Evolutionary conservation across 2,329 filamentous ascomycete species (phyloP).

Genomic region (Fusarium nurragi): DNA sequence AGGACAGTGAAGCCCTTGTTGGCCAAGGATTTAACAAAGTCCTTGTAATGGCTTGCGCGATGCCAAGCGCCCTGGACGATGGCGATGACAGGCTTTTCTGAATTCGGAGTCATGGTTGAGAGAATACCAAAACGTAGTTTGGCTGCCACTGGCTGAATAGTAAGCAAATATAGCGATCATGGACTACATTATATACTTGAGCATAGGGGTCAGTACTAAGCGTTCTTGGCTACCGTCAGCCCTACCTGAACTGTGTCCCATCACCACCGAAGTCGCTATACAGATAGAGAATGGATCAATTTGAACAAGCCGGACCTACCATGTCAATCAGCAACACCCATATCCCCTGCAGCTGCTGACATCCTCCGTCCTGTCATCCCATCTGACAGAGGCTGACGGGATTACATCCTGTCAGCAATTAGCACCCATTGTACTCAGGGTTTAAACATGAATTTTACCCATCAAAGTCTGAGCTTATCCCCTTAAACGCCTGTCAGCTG

Average conservation of each 20-base stretch:
- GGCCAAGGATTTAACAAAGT: neutral
- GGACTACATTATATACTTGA: no score
- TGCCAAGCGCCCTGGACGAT: conserved; percentile 27
- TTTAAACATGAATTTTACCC: neutral
- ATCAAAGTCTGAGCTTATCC: neutral
- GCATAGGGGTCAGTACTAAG: no score
- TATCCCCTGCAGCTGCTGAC: neutral
- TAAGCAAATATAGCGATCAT: no score
- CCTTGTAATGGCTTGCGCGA: conserved; percentile 7
- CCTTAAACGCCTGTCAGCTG: no score
- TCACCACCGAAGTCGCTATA: no score
- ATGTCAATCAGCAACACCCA: no score
- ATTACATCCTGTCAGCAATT: neutral
- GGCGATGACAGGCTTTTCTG: conserved; percentile 2
- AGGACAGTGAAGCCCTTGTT: conserved; percentile 6
- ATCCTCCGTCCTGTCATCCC: neutral
- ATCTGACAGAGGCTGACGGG: neutral
- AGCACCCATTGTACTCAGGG: neutral
- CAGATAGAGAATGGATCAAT: no score
- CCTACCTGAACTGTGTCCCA: no score
- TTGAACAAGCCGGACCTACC: no score
- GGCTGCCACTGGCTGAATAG: no score
- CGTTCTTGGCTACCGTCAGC: no score
- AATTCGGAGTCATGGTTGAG: neutral
- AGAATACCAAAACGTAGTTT: no score